Base-by-base conservation (phyloP, 2,329 filamentous ascomycete species). In the Emericellopsis cladophorae region DNA sequence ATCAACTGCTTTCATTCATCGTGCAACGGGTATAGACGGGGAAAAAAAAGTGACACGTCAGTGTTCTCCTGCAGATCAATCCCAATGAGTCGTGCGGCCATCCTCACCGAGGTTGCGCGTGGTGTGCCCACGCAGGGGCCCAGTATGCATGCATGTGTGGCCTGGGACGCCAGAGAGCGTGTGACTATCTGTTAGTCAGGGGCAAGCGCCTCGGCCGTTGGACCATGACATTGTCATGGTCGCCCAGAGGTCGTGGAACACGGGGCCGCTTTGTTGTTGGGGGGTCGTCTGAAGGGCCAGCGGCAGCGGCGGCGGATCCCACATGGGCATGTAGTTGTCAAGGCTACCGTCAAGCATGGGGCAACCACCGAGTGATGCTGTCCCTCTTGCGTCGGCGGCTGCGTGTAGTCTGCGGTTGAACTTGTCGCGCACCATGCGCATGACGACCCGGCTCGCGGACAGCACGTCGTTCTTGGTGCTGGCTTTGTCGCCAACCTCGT, bases 311-410 rank as follows among this genome's bases (percentile, higher is more conserved):
- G 53, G 53, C 7, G 63, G 62, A 23, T 67, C 64, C 68, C 69
- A 73, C 21, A 60, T 48, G 0, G 62, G 55, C 22, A 70, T 53
- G 37, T 66, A 71, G 26, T 56, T 48, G n/a, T 70, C 62, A 43
- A 74, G 45, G 42, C 61, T 70, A 8, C 63, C 67, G 45, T 74
- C 69, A 33, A 73, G 54, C 65, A 74, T 68, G 12, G 71, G 71
- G 44, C 71, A 75, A 5, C 55, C 57, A 15, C 55, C 57, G 15
- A 52, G n/a, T 11, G 26, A 34, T 32, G 24, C 12, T 14, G 38
- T 8, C 5, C 5, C 29, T 10, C 14, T 11, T 21, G 23, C 15
- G 12, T 45, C n/a, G 44, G 59, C 53, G 33, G 64, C 45, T 37
- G 53, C 52, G 4, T 58, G 60, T 4, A 66, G 47, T 23, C 66